A percentile compares a stretch with the other conserved stretches of the same genome.
These are phyloP conservation scores for Penicillium bialowiezense DNA, from an alignment of 495 filamentous ascomycete genomes.

Conservation along the genomic window DNA sequence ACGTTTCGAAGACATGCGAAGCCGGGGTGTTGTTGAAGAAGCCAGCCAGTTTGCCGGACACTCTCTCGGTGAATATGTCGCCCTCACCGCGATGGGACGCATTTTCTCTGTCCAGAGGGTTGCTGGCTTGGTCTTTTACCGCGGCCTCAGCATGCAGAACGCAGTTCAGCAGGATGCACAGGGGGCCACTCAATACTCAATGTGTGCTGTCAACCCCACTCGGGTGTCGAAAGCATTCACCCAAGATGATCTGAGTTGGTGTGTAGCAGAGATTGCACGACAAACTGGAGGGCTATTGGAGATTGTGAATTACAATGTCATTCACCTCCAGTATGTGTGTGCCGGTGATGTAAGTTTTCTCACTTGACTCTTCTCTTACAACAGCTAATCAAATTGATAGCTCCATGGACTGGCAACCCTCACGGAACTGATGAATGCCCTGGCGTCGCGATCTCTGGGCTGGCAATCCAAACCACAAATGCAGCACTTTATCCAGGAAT, in stretches of 20 bases:
- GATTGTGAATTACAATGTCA: conserved; percentile 43
- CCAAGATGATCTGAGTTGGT: conserved; percentile 12
- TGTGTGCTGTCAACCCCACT: conserved; percentile 40
- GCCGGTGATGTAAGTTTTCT: conserved; percentile 30
- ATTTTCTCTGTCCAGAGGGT: conserved; percentile 27
- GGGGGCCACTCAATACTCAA: conserved; percentile 30
- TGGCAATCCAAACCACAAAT: background rate
- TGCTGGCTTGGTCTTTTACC: conserved; percentile 37
- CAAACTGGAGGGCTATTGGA: conserved; percentile 29
- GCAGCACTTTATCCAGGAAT: background rate
- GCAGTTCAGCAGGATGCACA: conserved; percentile 28
- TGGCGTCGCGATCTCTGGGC: background rate
- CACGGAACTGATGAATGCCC: background rate
- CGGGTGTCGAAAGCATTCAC: conserved; percentile 29
- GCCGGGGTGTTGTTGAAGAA: conserved; percentile 25
- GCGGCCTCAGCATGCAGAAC: conserved; percentile 41
- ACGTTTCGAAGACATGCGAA: conserved; percentile 27
- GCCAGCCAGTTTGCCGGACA: conserved; percentile 36
- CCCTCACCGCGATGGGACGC: conserved; percentile 26
- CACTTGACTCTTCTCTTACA: background rate
- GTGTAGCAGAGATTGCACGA: conserved; percentile 21
- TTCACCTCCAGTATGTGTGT: conserved; percentile 42
- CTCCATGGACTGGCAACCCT: background rate
- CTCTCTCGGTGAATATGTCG: conserved; percentile 41
- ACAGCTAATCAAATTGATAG: background rate